Base-by-base conservation (phyloP, 2,329 filamentous ascomycete genomes). In the Cercospora zeina region DNA sequence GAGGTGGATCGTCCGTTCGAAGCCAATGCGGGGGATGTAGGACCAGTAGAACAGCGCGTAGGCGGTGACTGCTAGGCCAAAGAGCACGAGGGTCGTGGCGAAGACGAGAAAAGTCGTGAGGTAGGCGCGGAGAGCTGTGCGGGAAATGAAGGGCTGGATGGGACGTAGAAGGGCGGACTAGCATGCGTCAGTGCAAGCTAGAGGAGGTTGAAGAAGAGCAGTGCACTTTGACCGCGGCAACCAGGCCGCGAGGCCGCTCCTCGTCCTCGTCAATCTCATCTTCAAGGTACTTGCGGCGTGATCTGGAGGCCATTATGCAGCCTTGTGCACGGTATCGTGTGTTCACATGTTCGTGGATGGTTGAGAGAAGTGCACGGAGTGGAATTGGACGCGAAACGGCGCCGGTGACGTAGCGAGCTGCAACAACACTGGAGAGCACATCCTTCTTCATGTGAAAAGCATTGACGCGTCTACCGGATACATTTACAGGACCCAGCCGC, bases 11-110 rank as follows among this genome's bases (percentile, higher is more conserved):
- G 81, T 78, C n/a, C 83, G 80, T 64, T 82, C 77, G 63, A 89
- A 80, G 59, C 85, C 84, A 66, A 87, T 83, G 57, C 85, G 82
- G 0, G 88, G 88, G 21, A 91, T 84, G 76, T 87, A 89, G 64
- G 81, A 82, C 74, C 83, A 81, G 78, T 90, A 90, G 77, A 91
- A 90, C 16, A 87, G 76, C 36, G 80, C 78, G 72, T 90, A 90
- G 34, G 86, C 85, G 39, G 84, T 71, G 6, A 82, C 76, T 5
- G 88, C 86, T 19, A 86, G 74, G 37, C 78, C 80, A 47, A 89
- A 76, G 55, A 90, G 81, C 42, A 83, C 66, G 14, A 82, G 67
- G 2, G 83, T 82, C 21, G 85, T 80, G 55, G 77, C 67, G 50
- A 83, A 72, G 66, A 86, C 77, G 24, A 88, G 79, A 13, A 82